These are phyloP conservation scores for Aspergillus pseudoviridinutans DNA, from an alignment of 2,329 filamentous ascomycete species.

Conservation along the genomic window DNA sequence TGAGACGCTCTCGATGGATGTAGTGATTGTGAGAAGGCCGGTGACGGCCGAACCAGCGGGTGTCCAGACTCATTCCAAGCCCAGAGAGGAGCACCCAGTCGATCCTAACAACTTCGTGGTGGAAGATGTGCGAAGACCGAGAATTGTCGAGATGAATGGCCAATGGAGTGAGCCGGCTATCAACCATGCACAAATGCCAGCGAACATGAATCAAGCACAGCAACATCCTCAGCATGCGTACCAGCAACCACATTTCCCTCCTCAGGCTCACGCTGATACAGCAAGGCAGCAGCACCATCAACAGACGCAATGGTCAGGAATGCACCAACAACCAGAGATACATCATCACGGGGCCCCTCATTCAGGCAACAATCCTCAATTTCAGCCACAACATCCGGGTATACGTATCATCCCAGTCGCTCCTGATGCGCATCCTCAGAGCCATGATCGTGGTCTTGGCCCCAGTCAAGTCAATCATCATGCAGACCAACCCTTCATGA, in stretches of 20 bases:
- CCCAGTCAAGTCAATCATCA: not conserved
- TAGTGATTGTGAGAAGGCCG: conserved; percentile 32
- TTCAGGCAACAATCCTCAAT: not conserved
- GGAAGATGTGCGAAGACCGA: conserved; percentile 4
- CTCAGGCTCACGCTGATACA: not conserved
- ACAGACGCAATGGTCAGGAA: not conserved
- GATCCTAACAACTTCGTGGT: conserved; percentile 2
- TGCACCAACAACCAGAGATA: not conserved
- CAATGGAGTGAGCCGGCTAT: conserved; percentile 1
- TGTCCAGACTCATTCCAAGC: conserved; percentile 8
- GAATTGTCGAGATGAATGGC: not conserved
- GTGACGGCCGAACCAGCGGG: conserved; percentile 15
- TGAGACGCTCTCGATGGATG: conserved; percentile 30
- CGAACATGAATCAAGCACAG: conserved; percentile 4
- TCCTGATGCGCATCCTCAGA: not conserved
- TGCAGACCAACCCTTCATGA: not conserved
- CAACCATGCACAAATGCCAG: conserved; percentile 2
- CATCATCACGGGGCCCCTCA: not conserved
- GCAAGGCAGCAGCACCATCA: conserved; percentile 3
- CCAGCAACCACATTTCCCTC: conserved; percentile 6
- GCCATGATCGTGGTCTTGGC: not conserved
- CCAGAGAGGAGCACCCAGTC: conserved; percentile 5
- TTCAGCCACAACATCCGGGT: conserved; percentile 2
- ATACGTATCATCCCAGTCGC: not conserved
- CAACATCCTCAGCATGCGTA: conserved; percentile 10